A percentile compares a stretch with the other conserved stretches of the same genome.
These are phyloP conservation scores for Saprolegnia parasitica DNA, from an alignment of 352 stramenopile species.

Conservation along the genomic window DNA sequence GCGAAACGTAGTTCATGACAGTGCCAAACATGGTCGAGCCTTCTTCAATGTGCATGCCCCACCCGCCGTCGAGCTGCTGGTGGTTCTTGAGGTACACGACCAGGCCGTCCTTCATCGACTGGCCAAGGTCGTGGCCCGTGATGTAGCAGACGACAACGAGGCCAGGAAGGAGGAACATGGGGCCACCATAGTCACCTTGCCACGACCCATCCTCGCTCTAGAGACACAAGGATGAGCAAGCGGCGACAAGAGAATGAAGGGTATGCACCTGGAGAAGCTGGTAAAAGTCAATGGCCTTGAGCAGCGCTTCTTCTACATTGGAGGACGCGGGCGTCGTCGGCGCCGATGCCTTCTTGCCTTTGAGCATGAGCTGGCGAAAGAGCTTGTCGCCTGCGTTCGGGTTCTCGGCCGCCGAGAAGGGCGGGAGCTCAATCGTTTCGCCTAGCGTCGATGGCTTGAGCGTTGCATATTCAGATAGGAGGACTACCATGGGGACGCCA, in stretches of 20 bases:
- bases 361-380: slow-evolving; percentile 44
- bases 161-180: slow-evolving; percentile 86
- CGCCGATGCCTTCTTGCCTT: slow-evolving; percentile 36
- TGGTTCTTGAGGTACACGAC: slow-evolving; percentile 80
- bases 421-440: slow-evolving; percentile 17
- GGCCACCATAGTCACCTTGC: slow-evolving; percentile 88
- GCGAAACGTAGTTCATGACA: slow-evolving; percentile 76
- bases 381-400: slow-evolving; percentile 43
- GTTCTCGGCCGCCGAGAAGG: slow-evolving; percentile 39
- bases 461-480: background rate
- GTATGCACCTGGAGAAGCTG: slow-evolving; percentile 64
- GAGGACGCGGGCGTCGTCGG: background rate
- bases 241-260: background rate
- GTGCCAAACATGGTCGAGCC: slow-evolving; percentile 90
- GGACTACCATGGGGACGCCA: slow-evolving; percentile 20
- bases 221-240: background rate
- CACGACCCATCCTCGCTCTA: slow-evolving; percentile 78
- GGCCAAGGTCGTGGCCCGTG: slow-evolving; percentile 37
- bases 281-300: slow-evolving; percentile 80
- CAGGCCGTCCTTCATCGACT: slow-evolving; percentile 38
- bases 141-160: slow-evolving; percentile 32
- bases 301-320: slow-evolving; percentile 30
- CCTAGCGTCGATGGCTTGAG: background rate
- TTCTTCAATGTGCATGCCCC: slow-evolving; percentile 90
- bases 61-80: slow-evolving; percentile 87